Base-by-base conservation (phyloP, 2,329 filamentous ascomycete genomes). In the Monosporascus sp. region DNA sequence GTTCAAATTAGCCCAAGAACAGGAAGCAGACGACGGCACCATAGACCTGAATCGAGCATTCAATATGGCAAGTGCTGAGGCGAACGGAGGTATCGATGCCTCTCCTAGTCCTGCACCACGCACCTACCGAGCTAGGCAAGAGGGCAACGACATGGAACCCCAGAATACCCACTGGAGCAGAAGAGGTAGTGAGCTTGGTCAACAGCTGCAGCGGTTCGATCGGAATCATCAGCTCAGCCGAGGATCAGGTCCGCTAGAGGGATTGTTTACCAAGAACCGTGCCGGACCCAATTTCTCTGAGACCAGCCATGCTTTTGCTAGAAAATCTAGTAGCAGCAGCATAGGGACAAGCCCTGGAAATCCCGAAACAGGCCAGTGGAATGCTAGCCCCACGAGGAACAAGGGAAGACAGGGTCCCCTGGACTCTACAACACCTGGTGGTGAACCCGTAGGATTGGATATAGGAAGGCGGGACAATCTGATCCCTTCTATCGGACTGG, bases 211-310 rank as follows among this genome's bases (percentile, higher is more conserved):
- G 52, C 58, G 62, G 14, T 69, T 69, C 40, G 65, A 69, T 50
- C 60, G 54, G n/a, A 62, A 58, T 26, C 65, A 68, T 40, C 59
- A 65, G n/a, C 57, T 68, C 11, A 48, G 51, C 5, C 43, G 55
- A 52, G 60, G 37, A 56, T 58, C 44, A 24, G 59, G 59, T 17
- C 58, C 65, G 35, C 52, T 67, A 41, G 63, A 61, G 50, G 67
- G 69, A 41, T 58, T 74, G 11, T 72, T 75, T 53, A 65, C 65
- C 26, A 71, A 68, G 52, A 63, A 63, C 37, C 70, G 62, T 37
- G 53, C 68, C 26, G 68, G 65, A 2, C 57, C 65, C 31, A 69
- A 65, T 45, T 67, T 74, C 37, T 70, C 74, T 3, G 72, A 72
- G 56, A 63, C 67, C 16, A 67, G 65, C 4, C 62, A 65, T 45